phyloP scores from a whole-genome alignment of 345 rosid species.

The Citropsis articulata region DNA sequence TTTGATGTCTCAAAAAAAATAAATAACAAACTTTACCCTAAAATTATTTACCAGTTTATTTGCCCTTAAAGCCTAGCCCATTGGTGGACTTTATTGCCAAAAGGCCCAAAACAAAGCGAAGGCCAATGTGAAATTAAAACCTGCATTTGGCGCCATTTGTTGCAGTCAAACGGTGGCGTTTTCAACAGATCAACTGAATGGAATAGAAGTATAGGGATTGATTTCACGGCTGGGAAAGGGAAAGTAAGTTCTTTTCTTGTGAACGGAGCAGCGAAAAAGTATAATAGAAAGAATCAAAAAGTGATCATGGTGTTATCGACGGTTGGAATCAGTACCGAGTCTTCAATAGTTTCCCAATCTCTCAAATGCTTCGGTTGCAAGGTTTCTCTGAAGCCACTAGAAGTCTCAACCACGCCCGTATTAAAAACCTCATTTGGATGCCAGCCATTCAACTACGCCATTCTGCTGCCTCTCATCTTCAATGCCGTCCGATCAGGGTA shows the following conservation, averaged over 20 bases:
- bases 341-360: slow-evolving; percentile 7
- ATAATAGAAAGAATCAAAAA: slow-evolving; percentile 3
- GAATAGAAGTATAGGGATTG: neutral
- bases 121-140: neutral
- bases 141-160: neutral
- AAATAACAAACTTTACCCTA: too few species aligned
- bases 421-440: slow-evolving; percentile 1
- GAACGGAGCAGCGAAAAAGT: slow-evolving; percentile 2
- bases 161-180: neutral
- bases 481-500: slow-evolving; percentile 33
- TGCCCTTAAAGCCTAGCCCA: too few species aligned
- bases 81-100: too few species aligned
- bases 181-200: neutral
- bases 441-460: neutral
- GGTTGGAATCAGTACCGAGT: slow-evolving; percentile 13
- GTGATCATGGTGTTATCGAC: slow-evolving; percentile 6
- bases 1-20: too few species aligned
- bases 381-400: slow-evolving; percentile 20
- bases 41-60: too few species aligned
- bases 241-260: slow-evolving; percentile 22
- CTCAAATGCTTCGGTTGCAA: slow-evolving; percentile 11
- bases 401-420: slow-evolving; percentile 8
- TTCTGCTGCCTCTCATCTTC: neutral
- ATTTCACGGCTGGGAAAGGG: neutral
- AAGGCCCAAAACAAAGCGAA: too few species aligned